These are phyloP conservation scores for Delonix regia DNA, from an alignment of 306 rosid species.

Conservation along the genomic window DNA sequence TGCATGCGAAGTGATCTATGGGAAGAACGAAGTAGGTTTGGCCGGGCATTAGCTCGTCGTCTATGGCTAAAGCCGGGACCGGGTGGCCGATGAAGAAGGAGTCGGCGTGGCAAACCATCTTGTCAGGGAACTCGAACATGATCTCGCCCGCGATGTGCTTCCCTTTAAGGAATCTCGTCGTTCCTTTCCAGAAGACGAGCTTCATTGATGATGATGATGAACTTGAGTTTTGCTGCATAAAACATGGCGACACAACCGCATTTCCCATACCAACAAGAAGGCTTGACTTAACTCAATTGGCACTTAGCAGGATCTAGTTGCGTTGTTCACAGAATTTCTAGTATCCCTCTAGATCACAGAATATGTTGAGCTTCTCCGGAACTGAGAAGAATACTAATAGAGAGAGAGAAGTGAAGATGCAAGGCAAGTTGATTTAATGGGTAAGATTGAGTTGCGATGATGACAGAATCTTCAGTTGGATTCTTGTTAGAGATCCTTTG, in stretches of 20 bases:
- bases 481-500: too few relatives aligned
- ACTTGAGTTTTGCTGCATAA: constrained; percentile 8
- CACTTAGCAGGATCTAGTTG: too few relatives aligned
- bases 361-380: too few relatives aligned
- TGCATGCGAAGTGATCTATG: constrained; percentile 55
- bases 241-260: constrained; percentile 51
- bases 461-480: neutral
- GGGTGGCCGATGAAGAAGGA: constrained; percentile 89
- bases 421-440: too few relatives aligned
- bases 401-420: too few relatives aligned
- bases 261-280: constrained; percentile 55
- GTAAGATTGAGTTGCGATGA: too few relatives aligned
- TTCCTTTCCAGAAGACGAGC: constrained; percentile 64
- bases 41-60: constrained; percentile 65
- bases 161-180: constrained; percentile 48
- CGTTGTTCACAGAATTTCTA: too few relatives aligned
- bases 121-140: constrained; percentile 85
- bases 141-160: constrained; percentile 81
- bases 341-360: neutral
- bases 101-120: constrained; percentile 78
- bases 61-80: constrained; percentile 61
- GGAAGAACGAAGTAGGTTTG: constrained; percentile 94
- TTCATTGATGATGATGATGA: constrained; percentile 41
- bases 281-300: neutral
- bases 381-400: too few relatives aligned